These are phyloP conservation scores for Ophiostoma pallidulum DNA, from an alignment of 2,329 filamentous ascomycete genomes.

Conservation along the genomic window DNA sequence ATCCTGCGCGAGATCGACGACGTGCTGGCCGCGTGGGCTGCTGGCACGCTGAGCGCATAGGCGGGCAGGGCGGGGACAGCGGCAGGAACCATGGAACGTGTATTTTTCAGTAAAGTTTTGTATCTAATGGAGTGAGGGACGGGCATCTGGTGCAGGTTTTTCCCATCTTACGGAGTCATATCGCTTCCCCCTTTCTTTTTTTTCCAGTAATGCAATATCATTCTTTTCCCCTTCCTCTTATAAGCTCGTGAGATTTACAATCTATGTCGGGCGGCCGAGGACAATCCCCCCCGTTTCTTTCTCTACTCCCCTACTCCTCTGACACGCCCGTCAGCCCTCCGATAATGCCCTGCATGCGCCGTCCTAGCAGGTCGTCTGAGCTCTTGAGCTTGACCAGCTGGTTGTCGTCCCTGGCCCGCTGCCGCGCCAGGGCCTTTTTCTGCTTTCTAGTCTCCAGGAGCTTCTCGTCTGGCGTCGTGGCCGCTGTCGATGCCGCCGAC, in stretches of 20 bases:
- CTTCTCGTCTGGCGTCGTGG: neutral
- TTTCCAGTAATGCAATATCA: too few species aligned
- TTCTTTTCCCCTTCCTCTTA: too few species aligned
- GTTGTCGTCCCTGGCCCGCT: constrained; percentile 29
- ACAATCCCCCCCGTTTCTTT: too few species aligned
- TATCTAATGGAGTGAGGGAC: too few species aligned
- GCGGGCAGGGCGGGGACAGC: neutral
- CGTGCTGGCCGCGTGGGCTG: constrained; percentile 20
- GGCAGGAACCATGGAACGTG: neutral
- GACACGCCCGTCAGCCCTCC: constrained; percentile 42
- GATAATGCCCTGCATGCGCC: constrained; percentile 50
- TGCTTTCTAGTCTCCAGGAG: constrained; percentile 17
- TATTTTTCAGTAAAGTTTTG: neutral
- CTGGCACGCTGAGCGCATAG: constrained; percentile 7
- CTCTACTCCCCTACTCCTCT: constrained; percentile 25
- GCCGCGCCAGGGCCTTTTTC: constrained; percentile 23
- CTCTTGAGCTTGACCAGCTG: constrained; percentile 45
- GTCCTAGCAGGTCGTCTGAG: constrained; percentile 46
- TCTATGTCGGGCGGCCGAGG: too few species aligned
- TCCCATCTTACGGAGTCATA: too few species aligned
- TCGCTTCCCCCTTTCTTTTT: too few species aligned
- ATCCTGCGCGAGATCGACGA: constrained; percentile 39
- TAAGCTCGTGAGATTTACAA: too few species aligned
- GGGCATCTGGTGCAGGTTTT: neutral
- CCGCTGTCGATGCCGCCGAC: neutral